A percentile compares a stretch with the other conserved stretches of the same genome.
These are phyloP conservation scores for Carex sylvatica DNA, from an alignment of 202 grass and related monocot species.

Conservation along the genomic window DNA sequence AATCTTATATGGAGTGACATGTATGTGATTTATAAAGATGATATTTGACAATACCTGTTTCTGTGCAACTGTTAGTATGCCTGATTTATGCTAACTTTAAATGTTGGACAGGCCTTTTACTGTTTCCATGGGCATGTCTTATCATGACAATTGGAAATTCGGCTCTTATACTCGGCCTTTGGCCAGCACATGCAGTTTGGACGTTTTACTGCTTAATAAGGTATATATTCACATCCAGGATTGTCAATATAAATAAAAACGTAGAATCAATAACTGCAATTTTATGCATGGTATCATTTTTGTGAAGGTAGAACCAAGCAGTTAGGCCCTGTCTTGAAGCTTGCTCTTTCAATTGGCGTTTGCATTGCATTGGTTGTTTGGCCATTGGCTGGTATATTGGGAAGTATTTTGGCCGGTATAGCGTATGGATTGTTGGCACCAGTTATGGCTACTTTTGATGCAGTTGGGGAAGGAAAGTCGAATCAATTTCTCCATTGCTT, in stretches of 20 bases:
- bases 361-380: conserved; percentile 54
- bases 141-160: conserved; percentile 87
- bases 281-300: conserved; percentile 37
- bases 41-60: conserved; percentile 16
- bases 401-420: conserved; percentile 59
- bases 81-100: conserved; percentile 12
- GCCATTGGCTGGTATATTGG: conserved; percentile 59
- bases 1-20: background rate
- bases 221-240: conserved; percentile 45
- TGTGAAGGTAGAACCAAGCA: conserved; percentile 71
- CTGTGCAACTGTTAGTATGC: conserved; percentile 5
- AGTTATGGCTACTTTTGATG: conserved; percentile 78
- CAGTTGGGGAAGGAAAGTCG: conserved; percentile 92
- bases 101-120: conserved; percentile 49
- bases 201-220: conserved; percentile 82
- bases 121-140: conserved; percentile 79
- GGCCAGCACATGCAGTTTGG: conserved; percentile 86
- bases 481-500: conserved; percentile 78
- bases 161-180: conserved; percentile 77
- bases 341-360: conserved; percentile 64
- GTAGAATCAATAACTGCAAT: conserved; percentile 25
- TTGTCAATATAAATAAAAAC: conserved; percentile 15
- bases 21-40: conserved; percentile 4
- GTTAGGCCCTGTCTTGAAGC: conserved; percentile 76
- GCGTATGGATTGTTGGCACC: conserved; percentile 92